Percentiles rank a stretch among this genome's conserved stretches.
Evolutionary conservation across 2,329 filamentous ascomycete genomes (phyloP).

Genomic region (Hymenoscyphus fraxineus): DNA sequence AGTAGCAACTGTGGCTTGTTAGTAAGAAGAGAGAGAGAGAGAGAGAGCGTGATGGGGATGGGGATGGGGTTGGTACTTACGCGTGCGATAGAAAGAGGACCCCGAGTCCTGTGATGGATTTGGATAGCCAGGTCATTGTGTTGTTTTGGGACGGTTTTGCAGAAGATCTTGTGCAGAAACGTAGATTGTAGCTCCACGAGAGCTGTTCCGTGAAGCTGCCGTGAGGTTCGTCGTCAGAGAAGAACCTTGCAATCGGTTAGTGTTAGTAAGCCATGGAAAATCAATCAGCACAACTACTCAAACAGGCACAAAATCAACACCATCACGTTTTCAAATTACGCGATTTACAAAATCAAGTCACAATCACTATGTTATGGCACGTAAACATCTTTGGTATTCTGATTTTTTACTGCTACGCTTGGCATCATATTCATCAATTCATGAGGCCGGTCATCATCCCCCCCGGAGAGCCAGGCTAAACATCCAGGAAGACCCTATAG

Average conservation of each 20-base stretch:
- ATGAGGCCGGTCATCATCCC: constrained; percentile 25
- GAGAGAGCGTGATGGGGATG: not conserved
- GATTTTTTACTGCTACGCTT: constrained; percentile 29
- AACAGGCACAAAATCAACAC: not conserved
- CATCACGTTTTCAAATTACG: not conserved
- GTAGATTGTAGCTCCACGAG: not conserved
- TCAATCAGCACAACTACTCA: not conserved
- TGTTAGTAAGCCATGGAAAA: not conserved
- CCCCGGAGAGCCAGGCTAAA: constrained; percentile 20
- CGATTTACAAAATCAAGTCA: not conserved
- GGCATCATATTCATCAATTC: constrained; percentile 32
- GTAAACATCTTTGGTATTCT: constrained; percentile 22
- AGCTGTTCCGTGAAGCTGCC: not conserved
- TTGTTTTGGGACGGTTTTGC: not conserved
- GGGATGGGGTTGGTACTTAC: constrained; percentile 50
- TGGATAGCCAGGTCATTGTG: constrained; percentile 68
- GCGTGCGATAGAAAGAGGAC: constrained; percentile 79
- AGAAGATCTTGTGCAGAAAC: not conserved
- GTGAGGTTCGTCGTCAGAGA: not conserved
- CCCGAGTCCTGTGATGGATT: constrained; percentile 68
- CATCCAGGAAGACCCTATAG: constrained; percentile 25
- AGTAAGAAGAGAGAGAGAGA: not conserved
- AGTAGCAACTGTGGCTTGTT: constrained; percentile 73
- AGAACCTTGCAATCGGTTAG: not conserved
- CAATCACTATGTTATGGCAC: constrained; percentile 1